phyloP scores from a whole-genome alignment of 208 protist species.

The Leptomonas seymouri region DNA sequence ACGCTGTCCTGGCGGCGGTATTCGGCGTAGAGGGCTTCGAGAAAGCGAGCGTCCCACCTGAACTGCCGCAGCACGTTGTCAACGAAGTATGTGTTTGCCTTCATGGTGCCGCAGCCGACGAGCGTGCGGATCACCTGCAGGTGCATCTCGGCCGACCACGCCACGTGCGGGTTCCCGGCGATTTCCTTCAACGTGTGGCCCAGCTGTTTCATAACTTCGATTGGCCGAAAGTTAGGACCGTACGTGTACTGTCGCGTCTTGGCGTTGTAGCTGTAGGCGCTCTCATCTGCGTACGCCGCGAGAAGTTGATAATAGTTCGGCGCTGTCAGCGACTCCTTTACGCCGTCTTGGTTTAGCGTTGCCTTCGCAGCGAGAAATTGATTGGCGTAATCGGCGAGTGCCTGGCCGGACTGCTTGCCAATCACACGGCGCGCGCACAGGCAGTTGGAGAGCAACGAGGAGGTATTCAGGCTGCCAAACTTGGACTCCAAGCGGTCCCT shows the following conservation, averaged over 20 bases:
- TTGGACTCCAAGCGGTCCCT: slow-evolving; percentile 39
- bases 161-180: slow-evolving; percentile 63
- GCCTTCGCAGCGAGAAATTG: slow-evolving; percentile 64
- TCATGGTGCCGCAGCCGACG: slow-evolving; percentile 88
- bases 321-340: slow-evolving; percentile 64
- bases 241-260: slow-evolving; percentile 52
- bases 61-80: slow-evolving; percentile 89
- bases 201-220: slow-evolving; percentile 50
- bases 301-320: slow-evolving; percentile 84
- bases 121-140: slow-evolving; percentile 76
- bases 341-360: slow-evolving; percentile 17
- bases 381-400: slow-evolving; percentile 54
- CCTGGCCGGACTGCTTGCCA: slow-evolving; percentile 55
- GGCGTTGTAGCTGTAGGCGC: slow-evolving; percentile 54
- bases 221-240: slow-evolving; percentile 59
- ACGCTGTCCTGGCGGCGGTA: slow-evolving; percentile 88
- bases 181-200: slow-evolving; percentile 65
- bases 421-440: slow-evolving; percentile 65
- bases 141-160: slow-evolving; percentile 90
- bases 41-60: slow-evolving; percentile 75
- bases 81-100: slow-evolving; percentile 91
- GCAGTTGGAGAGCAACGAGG: slow-evolving; percentile 63
- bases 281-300: slow-evolving; percentile 76
- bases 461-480: slow-evolving; percentile 55
- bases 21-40: slow-evolving; percentile 87